A percentile compares a stretch with the other conserved stretches of the same genome.
Evolutionary conservation across 306 rosid genomes (phyloP).

Genomic region (Inga laurina): DNA sequence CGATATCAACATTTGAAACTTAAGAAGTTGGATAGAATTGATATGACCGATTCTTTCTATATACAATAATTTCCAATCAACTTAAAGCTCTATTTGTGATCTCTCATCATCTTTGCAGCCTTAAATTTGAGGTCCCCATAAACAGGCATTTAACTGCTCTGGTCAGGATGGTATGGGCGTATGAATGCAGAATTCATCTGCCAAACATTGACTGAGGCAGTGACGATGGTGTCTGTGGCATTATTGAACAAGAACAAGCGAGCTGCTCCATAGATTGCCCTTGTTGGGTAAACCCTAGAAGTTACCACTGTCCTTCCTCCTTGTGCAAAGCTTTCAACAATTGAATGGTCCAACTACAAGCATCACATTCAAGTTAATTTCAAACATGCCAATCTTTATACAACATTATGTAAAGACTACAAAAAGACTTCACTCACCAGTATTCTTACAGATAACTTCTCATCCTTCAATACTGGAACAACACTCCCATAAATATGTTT

Average conservation of each 20-base stretch:
- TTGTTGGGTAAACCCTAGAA: conserved; percentile 83
- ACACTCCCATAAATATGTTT: conserved; percentile 59
- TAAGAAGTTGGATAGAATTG: neutral
- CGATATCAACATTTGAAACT: neutral
- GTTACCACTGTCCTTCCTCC: conserved; percentile 86
- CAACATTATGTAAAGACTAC: neutral
- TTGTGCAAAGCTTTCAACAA: conserved; percentile 88
- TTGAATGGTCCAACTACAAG: conserved; percentile 84
- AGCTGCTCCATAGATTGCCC: conserved; percentile 86
- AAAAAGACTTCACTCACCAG: conserved; percentile 53
- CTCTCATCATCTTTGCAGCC: neutral
- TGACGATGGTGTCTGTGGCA: conserved; percentile 66
- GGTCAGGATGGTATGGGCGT: conserved; percentile 56
- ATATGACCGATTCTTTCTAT: neutral
- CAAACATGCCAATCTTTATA: neutral
- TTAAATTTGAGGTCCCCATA: too few relatives aligned
- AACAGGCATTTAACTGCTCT: neutral
- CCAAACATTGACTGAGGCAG: conserved; percentile 76
- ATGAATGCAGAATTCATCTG: conserved; percentile 96
- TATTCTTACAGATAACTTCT: conserved; percentile 65
- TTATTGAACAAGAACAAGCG: conserved; percentile 78
- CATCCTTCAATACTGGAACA: conserved; percentile 75
- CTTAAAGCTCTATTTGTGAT: neutral
- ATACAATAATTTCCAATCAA: neutral
- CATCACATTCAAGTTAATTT: neutral